Base-by-base conservation (phyloP, 2,329 filamentous ascomycete species). In the Botrytis galanthina region DNA sequence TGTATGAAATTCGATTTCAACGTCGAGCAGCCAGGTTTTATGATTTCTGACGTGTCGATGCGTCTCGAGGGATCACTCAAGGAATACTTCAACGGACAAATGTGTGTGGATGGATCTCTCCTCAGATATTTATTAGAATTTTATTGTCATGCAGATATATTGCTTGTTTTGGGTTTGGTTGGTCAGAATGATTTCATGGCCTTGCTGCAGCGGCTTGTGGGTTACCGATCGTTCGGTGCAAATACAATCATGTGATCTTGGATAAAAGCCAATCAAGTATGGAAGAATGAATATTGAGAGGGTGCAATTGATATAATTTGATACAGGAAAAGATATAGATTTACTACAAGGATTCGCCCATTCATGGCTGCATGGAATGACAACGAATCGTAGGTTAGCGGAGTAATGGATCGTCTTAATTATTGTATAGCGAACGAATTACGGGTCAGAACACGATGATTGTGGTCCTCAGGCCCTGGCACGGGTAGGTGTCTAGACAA, bases 11-110 rank as follows among this genome's bases (percentile, higher is more conserved):
- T 29, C 37, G 48, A 32, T 68, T 42, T 57, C 66, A 42, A 57
- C 29, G 62, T 48, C 35, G 37, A 72, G 62, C 62, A 48, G 62
- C 37, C 39, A 60, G 62, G 70, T 72, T 72, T 72, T 68, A 68
- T 72, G 70, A 72, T 59, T 59, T 72, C 70, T 72, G 70, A 72
- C 70, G 62, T 72, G 62, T 72, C 62, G 70, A 66, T 72, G 70
- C 62, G 46, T 72, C 32, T 68, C 37, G 8, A 72, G 37, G 70
- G 42, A 72, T 72, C 60, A 57, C 37, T 72, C 29, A 48, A 72
- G 29, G 37, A 51, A 29, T 54, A 20, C 46, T 54, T 64, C 35
- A n/a, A 57, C 18, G 5, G 66, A 57, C 48, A 44, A 60, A 39
- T 68, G 48, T 60, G 70, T 67, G 51, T 72, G 62, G 48, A 72